Evolutionary conservation across 805 yeast genomes (phyloP).

Genomic region (Schwanniomyces polymorphus): DNA sequence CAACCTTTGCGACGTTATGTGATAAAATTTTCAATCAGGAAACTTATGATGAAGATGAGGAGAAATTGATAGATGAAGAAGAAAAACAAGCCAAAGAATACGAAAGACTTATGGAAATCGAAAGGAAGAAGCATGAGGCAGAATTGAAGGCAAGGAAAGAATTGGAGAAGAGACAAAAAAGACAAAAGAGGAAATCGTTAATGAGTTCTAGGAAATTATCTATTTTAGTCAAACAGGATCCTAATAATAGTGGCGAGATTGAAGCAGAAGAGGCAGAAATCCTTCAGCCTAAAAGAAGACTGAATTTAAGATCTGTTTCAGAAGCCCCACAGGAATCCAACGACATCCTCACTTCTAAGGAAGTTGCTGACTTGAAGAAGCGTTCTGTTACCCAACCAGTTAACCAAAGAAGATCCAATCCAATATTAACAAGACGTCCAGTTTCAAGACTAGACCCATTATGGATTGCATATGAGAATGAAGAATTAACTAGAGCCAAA

Average conservation of each 20-base stretch:
- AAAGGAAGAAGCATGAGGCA: conserved; percentile 51
- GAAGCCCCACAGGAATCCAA: conserved; percentile 24
- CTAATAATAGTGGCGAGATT: conserved; percentile 19
- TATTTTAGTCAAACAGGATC: conserved; percentile 36
- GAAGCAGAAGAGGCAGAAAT: conserved; percentile 27
- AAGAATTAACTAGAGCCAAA: conserved; percentile 42
- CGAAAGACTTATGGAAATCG: conserved; percentile 48
- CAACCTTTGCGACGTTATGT: conserved; percentile 75
- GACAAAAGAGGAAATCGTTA: conserved; percentile 42
- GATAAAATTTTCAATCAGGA: conserved; percentile 77
- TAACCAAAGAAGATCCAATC: conserved; percentile 29
- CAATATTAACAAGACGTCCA: conserved; percentile 52
- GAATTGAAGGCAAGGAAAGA: conserved; percentile 47
- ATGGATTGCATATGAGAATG: conserved; percentile 51
- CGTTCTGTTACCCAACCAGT: conserved; percentile 48
- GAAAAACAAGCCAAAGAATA: conserved; percentile 43
- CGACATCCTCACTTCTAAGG: conserved; percentile 45
- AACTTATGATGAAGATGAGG: conserved; percentile 50
- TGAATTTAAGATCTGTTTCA: conserved; percentile 34
- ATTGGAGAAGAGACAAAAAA: conserved; percentile 45
- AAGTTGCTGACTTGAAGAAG: conserved; percentile 43
- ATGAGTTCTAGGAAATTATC: conserved; percentile 37
- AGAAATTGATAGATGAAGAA: conserved; percentile 40
- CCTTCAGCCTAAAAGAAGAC: conserved; percentile 36
- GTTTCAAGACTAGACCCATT: conserved; percentile 59